These are phyloP conservation scores for Cyclocybe aegerita DNA, from an alignment of 768 basidiomycete species.

Conservation along the genomic window DNA sequence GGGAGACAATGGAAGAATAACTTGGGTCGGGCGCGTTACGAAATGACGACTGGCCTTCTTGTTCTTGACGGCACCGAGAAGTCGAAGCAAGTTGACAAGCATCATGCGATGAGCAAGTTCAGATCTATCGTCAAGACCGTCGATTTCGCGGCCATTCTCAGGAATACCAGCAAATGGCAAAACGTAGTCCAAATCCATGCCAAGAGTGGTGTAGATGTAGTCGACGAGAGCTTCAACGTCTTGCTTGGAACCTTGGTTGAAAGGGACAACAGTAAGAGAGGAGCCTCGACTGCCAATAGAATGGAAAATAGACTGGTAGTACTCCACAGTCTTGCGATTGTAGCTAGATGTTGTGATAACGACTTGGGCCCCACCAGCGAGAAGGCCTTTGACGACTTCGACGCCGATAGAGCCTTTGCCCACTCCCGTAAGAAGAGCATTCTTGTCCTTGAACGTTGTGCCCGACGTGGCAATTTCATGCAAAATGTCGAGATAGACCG, in stretches of 20 bases:
- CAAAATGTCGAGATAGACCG: conserved; percentile 93
- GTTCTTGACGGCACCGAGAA: conserved; percentile 95
- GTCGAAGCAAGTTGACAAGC: conserved; percentile 94
- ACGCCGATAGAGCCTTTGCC: conserved; percentile 98
- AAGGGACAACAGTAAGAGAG: conserved; percentile 96
- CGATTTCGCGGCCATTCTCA: conserved; percentile 98
- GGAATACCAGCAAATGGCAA: conserved; percentile 98
- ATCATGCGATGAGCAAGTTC: conserved; percentile 99
- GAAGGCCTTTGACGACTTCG: conserved; percentile 94
- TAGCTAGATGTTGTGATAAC: conserved; percentile 98
- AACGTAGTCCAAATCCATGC: conserved; percentile 97
- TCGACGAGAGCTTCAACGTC: conserved; percentile 98
- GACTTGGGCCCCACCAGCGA: conserved; percentile 95
- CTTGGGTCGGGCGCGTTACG: conserved; percentile 97
- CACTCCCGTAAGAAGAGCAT: conserved; percentile 95
- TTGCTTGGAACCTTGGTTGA: conserved; percentile 99
- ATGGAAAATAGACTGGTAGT: conserved; percentile 98
- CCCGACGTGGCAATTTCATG: conserved; percentile 99
- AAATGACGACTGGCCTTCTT: conserved; percentile 98
- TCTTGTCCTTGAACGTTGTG: conserved; percentile 99
- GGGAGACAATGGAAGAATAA: conserved; percentile 95
- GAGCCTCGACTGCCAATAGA: conserved; percentile 92
- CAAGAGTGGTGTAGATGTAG: conserved; percentile 94
- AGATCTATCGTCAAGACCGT: conserved; percentile 94
- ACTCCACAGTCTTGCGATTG: conserved; percentile 93